Percentiles rank a stretch among this genome's conserved stretches.
These are phyloP conservation scores for Obba rivulosa DNA, from an alignment of 768 basidiomycete species.

Conservation along the genomic window DNA sequence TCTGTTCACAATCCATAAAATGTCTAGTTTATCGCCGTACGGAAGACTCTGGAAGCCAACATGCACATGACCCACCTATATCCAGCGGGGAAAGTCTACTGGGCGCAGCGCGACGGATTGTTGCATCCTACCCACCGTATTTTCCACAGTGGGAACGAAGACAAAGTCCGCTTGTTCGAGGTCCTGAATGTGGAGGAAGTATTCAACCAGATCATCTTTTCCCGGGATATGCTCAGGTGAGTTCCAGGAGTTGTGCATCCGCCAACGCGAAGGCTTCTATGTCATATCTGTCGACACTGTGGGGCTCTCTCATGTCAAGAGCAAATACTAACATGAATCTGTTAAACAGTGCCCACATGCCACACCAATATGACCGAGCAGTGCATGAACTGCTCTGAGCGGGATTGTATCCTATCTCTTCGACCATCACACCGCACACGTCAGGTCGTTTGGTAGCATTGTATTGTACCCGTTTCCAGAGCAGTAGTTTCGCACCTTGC, in stretches of 20 bases:
- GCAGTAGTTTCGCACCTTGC: too few relatives aligned
- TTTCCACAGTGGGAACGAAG: constrained; percentile 15
- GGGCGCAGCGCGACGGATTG: constrained; percentile 74
- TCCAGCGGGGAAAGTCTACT: constrained; percentile 73
- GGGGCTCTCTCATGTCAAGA: too few relatives aligned
- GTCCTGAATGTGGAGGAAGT: constrained; percentile 72
- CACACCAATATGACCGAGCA: constrained; percentile 75
- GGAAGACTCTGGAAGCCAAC: constrained; percentile 82
- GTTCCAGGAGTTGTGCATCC: constrained; percentile 14
- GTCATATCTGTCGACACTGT: constrained; percentile 1
- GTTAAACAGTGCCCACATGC: constrained; percentile 50
- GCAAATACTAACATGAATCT: constrained; percentile 35
- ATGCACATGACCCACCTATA: constrained; percentile 70
- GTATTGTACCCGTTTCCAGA: too few relatives aligned
- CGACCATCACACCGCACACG: too few relatives aligned
- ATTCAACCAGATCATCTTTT: constrained; percentile 78
- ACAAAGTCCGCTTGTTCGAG: constrained; percentile 69
- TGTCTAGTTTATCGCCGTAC: constrained; percentile 65
- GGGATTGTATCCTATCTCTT: neutral
- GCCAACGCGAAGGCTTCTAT: neutral
- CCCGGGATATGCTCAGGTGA: constrained; percentile 76
- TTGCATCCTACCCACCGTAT: constrained; percentile 52
- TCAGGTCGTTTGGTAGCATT: too few relatives aligned
- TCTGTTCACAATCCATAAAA: too few relatives aligned
- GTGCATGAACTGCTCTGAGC: constrained; percentile 51